Percentiles rank a stretch among this genome's conserved stretches.
These are phyloP conservation scores for Globisporangium rhizosaccharum DNA, from an alignment of 352 stramenopile species.

Conservation along the genomic window DNA sequence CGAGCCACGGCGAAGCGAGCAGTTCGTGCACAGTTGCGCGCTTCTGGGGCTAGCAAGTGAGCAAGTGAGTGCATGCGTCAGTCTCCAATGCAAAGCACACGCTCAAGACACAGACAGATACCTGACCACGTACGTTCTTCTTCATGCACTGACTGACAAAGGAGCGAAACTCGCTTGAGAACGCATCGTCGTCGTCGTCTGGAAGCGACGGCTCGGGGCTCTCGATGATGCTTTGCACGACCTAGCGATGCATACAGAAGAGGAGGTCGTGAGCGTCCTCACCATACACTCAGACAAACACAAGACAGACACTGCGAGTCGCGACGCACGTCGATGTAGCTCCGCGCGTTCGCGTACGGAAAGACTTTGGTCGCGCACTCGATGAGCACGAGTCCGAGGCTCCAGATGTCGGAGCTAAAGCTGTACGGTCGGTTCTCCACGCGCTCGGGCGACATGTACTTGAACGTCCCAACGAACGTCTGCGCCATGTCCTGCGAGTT, in stretches of 20 bases:
- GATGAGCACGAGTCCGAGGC: slow-evolving; percentile 66
- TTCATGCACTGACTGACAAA: slow-evolving; percentile 59
- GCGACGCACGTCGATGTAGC: slow-evolving; percentile 61
- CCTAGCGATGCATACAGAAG: slow-evolving; percentile 15
- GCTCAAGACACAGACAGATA: neutral
- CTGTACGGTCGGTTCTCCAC: slow-evolving; percentile 82
- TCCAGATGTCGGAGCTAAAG: slow-evolving; percentile 81
- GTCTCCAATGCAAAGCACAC: neutral
- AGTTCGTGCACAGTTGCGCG: slow-evolving; percentile 57
- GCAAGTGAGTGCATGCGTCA: neutral
- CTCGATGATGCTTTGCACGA: slow-evolving; percentile 77
- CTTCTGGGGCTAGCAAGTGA: slow-evolving; percentile 31
- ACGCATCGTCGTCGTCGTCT: slow-evolving; percentile 20
- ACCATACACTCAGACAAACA: neutral
- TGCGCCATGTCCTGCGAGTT: slow-evolving; percentile 73
- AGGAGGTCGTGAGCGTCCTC: neutral
- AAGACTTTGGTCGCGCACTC: slow-evolving; percentile 58
- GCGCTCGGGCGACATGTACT: slow-evolving; percentile 92
- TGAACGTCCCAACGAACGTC: slow-evolving; percentile 89
- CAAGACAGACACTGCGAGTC: neutral
- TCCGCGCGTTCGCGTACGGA: slow-evolving; percentile 43
- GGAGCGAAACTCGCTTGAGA: slow-evolving; percentile 44
- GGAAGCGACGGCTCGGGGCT: slow-evolving; percentile 41
- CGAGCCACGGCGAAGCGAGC: slow-evolving; percentile 45
- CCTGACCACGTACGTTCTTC: slow-evolving; percentile 41